Base-by-base conservation (phyloP, 2,329 filamentous ascomycete species). In the Ophiognomonia clavigignenti-juglandacearum region DNA sequence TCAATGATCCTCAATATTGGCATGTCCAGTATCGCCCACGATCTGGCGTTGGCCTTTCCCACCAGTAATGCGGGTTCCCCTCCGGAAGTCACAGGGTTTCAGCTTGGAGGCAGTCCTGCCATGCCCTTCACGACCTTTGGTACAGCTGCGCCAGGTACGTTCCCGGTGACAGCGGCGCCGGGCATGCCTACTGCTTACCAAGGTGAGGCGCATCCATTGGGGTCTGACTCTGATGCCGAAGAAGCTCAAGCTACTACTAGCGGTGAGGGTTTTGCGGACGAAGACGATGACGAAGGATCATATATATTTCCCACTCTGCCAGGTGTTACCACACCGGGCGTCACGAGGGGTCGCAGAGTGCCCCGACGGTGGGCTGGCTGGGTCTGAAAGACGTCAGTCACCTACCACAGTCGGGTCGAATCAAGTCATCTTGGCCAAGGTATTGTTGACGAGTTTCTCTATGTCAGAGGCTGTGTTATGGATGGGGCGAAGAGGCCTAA, bases 1-100 rank as follows among this genome's bases (percentile, higher is more conserved):
- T 43, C 38, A 14, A 32, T 38, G 22, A 41, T 31, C 19, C 29
- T 42, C 38, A 48, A 44, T 18, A 35, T n/a, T 32, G 40, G 32
- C 4, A 42, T 48, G 16, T 39, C 45, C 27, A 48, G 31, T 24
- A 41, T 42, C 22, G 45, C 41, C 18, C 49, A 23, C 39, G 36
- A 45, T 9, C 24, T 34, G n/a, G 18, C n/a, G 6, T 19, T 34
- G 16, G 14, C 45, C 29, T 23, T 34, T 10, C n/a, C 22, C 8
- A 34, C 23, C n/a, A 31, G 41, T 38, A 34, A 13, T 23, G 24
- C 3, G 7, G n/a, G 22, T 10, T 10, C 20, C 22, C 29, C 10
- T 9, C 11, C 39, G 3, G 19, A 20, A 16, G 18, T 31, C n/a
- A 31, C 50, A 24, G 40, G 20, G 19, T 18, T 44, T 11, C 19